Percentiles rank a stretch among this genome's conserved stretches.
Conservation (phyloP, 371 early-diverging fungal genomes). For the Lichtheimia ramosa region DNA sequence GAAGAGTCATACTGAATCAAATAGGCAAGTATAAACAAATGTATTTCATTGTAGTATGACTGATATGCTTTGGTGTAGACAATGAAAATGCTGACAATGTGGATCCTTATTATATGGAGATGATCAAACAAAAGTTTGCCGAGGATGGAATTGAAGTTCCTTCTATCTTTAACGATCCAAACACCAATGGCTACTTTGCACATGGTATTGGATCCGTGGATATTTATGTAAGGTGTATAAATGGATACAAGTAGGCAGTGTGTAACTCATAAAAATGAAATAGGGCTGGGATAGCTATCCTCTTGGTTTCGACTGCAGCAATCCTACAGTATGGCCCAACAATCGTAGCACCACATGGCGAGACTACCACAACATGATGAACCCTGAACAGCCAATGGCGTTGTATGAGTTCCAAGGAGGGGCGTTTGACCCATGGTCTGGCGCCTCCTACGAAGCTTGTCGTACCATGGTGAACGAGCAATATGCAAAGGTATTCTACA, state of each 20-base stretch:
- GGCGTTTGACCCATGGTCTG: slow-evolving; percentile 13
- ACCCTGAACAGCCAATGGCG: slow-evolving; percentile 10
- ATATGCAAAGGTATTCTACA: slow-evolving; percentile 15
- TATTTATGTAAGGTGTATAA: slow-evolving; percentile 1
- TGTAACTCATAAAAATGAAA: too few relatives aligned
- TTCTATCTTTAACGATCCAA: slow-evolving; percentile 8
- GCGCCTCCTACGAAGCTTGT: slow-evolving; percentile 9
- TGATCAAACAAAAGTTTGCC: slow-evolving; percentile 5
- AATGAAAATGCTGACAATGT: slow-evolving; percentile 11
- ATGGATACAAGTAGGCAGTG: too few relatives aligned
- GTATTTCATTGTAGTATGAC: not conserved
- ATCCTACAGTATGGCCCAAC: slow-evolving; percentile 11
- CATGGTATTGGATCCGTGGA: slow-evolving; percentile 5
- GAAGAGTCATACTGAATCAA: slow-evolving; percentile 9
- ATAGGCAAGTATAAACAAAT: not conserved
- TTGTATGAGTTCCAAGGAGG: slow-evolving; percentile 21
- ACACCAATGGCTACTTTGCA: slow-evolving; percentile 2
- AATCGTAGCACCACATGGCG: not conserved
- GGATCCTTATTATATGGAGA: slow-evolving; percentile 7
- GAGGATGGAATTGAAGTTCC: slow-evolving; percentile 16
- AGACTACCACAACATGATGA: slow-evolving; percentile 3
- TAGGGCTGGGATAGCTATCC: slow-evolving; percentile 14
- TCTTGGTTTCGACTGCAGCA: slow-evolving; percentile 13
- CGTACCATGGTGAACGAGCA: slow-evolving; percentile 12
- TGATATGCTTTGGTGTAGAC: not conserved